Base-by-base conservation (phyloP, 345 rosid genomes). In the Gossypium rotundifolium region DNA sequence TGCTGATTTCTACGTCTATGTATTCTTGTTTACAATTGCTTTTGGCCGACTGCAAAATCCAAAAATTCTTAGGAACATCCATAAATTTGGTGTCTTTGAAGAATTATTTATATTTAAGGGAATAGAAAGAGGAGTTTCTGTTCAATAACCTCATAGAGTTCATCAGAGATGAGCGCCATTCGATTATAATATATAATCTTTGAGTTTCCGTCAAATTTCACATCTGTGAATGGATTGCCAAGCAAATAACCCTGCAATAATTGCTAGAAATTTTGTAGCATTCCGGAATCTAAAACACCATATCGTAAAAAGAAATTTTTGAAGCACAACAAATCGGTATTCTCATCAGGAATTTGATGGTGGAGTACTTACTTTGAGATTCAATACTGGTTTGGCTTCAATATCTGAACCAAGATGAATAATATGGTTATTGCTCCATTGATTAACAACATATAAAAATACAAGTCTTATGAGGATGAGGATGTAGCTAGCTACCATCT, bases 91-190 rank as follows among this genome's bases (percentile, higher is more conserved):
- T 17, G 8, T 62, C 46, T 23, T 62, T 62, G 46, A 62, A 17
- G 66, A 33, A 62, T 62, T 11, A 65, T 12, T 22, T 48, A 66
- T 40, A 66, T 11, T 63, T n/a, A 9, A 64, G 48, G 13, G 49
- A 63, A 38, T 63, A 64, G 69, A 17, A 48, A 7, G 16, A 49
- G 44, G 53, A 14, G n/a, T 49, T 68, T 68, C 17, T 25, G 58
- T 48, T 8, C 9, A 18, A 11, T 46, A 29, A 85, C 93, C 89
- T 86, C 76, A 59, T 84, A 90, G 53, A 87, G 84, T 71, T 86
- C 83, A 79, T 84, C 84, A 7, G 91, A 88, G 64, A 90, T 85
- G 5, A 90, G 78, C 40, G 82, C 83, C 89, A 84, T 77, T 27
- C 87, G 83, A 49, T 85, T 84, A 51, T 88, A 81, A 53, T 25